Conservation (phyloP, 148 eudicot species). For the Vaccinium corymbosum region DNA sequence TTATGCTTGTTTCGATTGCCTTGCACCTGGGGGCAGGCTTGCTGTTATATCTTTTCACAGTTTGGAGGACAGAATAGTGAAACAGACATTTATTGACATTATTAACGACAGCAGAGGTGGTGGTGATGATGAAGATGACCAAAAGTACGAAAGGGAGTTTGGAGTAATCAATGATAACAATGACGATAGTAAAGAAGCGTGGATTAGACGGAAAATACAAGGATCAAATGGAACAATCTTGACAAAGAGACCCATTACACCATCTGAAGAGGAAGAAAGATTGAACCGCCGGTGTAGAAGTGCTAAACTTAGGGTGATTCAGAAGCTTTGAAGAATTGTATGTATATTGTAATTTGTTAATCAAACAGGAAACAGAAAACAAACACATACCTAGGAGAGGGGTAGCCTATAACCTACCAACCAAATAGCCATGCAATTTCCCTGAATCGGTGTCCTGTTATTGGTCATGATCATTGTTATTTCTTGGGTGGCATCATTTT, state of each 20-base stretch:
- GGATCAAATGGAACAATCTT: conserved; percentile 63
- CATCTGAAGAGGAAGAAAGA: conserved; percentile 69
- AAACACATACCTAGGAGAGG: neutral
- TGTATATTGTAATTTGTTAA: neutral
- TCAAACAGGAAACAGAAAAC: neutral
- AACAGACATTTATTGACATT: conserved; percentile 81
- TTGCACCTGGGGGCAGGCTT: conserved; percentile 89
- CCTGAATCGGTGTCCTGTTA: neutral
- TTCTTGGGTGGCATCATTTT: neutral
- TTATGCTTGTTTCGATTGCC: conserved; percentile 61
- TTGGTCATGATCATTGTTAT: neutral
- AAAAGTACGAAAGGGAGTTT: conserved; percentile 6
- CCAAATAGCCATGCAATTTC: neutral
- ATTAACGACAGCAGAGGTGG: conserved; percentile 27
- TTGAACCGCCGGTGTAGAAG: conserved; percentile 80
- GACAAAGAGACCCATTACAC: conserved; percentile 88
- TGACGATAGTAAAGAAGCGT: conserved; percentile 41
- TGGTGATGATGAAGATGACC: conserved; percentile 15
- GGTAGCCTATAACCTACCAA: neutral
- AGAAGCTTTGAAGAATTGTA: conserved; percentile 36
- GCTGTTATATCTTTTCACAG: conserved; percentile 97
- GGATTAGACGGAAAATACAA: conserved; percentile 63
- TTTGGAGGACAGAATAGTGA: conserved; percentile 93
- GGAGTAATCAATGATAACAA: conserved; percentile 10
- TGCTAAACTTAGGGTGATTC: conserved; percentile 91